Evolutionary conservation across 352 stramenopile genomes (phyloP).

Genomic region (Saprolegnia diclina): DNA sequence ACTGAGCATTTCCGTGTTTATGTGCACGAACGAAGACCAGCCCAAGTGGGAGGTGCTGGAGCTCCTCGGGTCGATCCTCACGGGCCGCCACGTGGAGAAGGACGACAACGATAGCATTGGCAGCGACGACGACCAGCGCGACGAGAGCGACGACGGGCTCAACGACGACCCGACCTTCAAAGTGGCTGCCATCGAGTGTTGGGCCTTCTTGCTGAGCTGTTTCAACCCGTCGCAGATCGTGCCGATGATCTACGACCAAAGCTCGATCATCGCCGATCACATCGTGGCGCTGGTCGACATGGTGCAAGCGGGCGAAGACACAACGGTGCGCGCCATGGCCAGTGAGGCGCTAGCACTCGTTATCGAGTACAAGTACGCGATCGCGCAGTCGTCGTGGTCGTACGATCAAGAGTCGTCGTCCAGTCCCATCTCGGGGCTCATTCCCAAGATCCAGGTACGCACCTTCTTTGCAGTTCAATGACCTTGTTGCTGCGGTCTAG

Average conservation of each 20-base stretch:
- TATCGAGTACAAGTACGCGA: constrained; percentile 56
- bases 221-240: constrained; percentile 46
- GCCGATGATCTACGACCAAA: constrained; percentile 42
- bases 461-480: too few relatives aligned
- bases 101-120: constrained; percentile 29
- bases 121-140: constrained; percentile 22
- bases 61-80: constrained; percentile 39
- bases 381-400: constrained; percentile 35
- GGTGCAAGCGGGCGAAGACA: constrained; percentile 44
- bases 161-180: constrained; percentile 41
- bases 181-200: constrained; percentile 58
- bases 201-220: constrained; percentile 48
- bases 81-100: constrained; percentile 32
- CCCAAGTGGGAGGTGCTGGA: constrained; percentile 56
- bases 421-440: constrained; percentile 44
- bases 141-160: constrained; percentile 42
- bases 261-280: constrained; percentile 47
- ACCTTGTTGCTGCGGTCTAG: too few relatives aligned
- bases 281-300: constrained; percentile 46
- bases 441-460: constrained; percentile 41
- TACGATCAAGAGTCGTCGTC: constrained; percentile 40
- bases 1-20: constrained; percentile 50
- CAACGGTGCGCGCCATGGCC: constrained; percentile 37
- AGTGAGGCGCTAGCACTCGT: constrained; percentile 58
- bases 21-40: constrained; percentile 55